Evolutionary conservation across 2,329 filamentous ascomycete species (phyloP), one percentile per base, ranked within the genome.

Genomic region (Arthrocladium fulminans): DNA sequence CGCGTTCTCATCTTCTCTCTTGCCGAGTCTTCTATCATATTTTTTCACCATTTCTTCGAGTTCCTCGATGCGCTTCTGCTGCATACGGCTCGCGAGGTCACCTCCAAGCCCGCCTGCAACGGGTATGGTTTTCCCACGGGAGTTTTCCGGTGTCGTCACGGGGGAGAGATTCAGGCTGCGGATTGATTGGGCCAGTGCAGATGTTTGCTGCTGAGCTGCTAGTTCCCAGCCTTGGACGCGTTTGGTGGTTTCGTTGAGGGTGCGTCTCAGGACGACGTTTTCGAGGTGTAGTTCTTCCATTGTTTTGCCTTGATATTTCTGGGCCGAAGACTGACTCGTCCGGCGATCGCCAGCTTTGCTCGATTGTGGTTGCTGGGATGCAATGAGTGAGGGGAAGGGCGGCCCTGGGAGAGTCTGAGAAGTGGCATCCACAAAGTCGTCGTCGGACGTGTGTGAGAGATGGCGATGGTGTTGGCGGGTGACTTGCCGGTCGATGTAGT

Each of bases 191-290:
- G 89, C 86, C 27, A 97, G 76, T 2, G 88, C 87, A 67, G 89
- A 79, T 46, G 84, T 86, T 30, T 85, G 89, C 54, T 83, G 88
- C 67, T 97, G 92, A 0, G 88, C 88, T 59, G 87, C 89, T 32
- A 88, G 83, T 66, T 98, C 90, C 69, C 95, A 98, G 53, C 88
- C 84, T 59, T 92, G 86, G n/a, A 98, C 76, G 0, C 90, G 80
- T 58, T 84, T 86, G 53, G 85, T 86, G 29, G 96, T 77, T 43
- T 87, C 88, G 65, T 97, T 89, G 7, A 94, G 79, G 58, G 88
- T 81, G 49, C 84, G 79, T 60, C 92, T 90, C 44, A 97, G 75
- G 8, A 85, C 86, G 53, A 84, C 78, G 64, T 97, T 98, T 62
- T 97, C 88, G 42, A 90, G 78, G 54, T 84, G 81, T 8, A 97